Evolutionary conservation across 2,329 filamentous ascomycete species (phyloP).

Genomic region (Talaromyces sp.): DNA sequence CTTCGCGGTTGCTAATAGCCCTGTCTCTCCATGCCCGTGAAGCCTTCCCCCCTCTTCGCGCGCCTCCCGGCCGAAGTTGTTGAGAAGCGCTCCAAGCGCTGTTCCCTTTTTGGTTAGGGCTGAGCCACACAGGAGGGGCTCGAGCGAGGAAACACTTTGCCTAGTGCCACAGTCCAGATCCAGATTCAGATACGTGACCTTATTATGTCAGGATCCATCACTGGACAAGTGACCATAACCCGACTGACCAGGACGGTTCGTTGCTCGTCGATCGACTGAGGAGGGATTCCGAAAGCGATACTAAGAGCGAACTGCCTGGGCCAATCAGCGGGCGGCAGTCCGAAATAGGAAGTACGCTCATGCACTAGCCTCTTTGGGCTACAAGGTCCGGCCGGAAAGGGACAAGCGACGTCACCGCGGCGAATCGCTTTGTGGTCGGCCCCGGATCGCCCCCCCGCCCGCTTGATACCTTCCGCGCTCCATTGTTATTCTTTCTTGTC

Average conservation of each 20-base stretch:
- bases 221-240: background rate
- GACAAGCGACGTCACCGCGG: background rate
- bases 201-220: background rate
- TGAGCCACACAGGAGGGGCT: background rate
- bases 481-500: background rate
- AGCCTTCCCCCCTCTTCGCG: background rate
- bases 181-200: background rate
- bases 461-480: too few relatives aligned
- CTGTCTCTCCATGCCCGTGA: background rate
- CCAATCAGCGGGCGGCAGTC: background rate
- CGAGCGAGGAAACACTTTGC: background rate
- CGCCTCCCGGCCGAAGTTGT: background rate
- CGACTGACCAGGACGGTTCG: background rate
- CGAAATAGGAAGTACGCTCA: background rate
- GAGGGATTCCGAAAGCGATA: background rate
- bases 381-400: background rate
- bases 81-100: background rate
- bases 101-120: background rate
- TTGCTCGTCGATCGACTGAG: background rate
- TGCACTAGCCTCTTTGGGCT: background rate
- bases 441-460: background rate
- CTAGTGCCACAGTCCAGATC: background rate
- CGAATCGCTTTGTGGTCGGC: background rate
- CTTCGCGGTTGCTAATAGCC: background rate
- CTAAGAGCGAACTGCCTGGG: background rate